These are phyloP conservation scores for Chamaenerion angustifolium DNA, from an alignment of 345 rosid species.

Conservation along the genomic window DNA sequence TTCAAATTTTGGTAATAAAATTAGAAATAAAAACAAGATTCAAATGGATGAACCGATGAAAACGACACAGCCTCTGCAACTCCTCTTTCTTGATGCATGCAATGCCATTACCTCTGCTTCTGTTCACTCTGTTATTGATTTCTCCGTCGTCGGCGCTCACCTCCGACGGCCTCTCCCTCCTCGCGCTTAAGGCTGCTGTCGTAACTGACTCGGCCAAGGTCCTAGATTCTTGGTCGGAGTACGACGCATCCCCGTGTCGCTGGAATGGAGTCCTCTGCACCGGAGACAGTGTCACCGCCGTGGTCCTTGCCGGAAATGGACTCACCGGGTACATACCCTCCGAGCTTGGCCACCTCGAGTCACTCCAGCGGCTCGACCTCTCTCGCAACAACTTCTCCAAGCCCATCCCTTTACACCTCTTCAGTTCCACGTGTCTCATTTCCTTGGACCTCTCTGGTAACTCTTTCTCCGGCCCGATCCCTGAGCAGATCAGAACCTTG, in stretches of 20 bases:
- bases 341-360: slow-evolving; percentile 64
- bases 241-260: slow-evolving; percentile 66
- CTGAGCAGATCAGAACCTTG: slow-evolving; percentile 31
- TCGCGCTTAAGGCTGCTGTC: slow-evolving; percentile 76
- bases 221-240: slow-evolving; percentile 55
- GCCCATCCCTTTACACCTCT: slow-evolving; percentile 43
- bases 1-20: neutral
- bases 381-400: slow-evolving; percentile 55
- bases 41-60: neutral
- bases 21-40: neutral
- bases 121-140: slow-evolving; percentile 11
- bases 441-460: slow-evolving; percentile 63
- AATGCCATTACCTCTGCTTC: slow-evolving; percentile 4
- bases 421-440: slow-evolving; percentile 36
- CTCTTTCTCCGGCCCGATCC: slow-evolving; percentile 55
- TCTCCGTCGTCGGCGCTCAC: slow-evolving; percentile 28
- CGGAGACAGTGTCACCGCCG: slow-evolving; percentile 43
- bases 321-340: slow-evolving; percentile 80
- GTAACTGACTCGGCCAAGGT: slow-evolving; percentile 44
- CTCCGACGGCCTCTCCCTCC: slow-evolving; percentile 74
- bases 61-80: slow-evolving; percentile 27
- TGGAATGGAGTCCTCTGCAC: slow-evolving; percentile 67
- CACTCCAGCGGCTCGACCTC: slow-evolving; percentile 45
- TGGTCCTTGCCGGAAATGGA: slow-evolving; percentile 37
- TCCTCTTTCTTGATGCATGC: slow-evolving; percentile 17